phyloP scores from a whole-genome alignment of 2,329 filamentous ascomycete species.

The Zymoseptoria brevis region DNA sequence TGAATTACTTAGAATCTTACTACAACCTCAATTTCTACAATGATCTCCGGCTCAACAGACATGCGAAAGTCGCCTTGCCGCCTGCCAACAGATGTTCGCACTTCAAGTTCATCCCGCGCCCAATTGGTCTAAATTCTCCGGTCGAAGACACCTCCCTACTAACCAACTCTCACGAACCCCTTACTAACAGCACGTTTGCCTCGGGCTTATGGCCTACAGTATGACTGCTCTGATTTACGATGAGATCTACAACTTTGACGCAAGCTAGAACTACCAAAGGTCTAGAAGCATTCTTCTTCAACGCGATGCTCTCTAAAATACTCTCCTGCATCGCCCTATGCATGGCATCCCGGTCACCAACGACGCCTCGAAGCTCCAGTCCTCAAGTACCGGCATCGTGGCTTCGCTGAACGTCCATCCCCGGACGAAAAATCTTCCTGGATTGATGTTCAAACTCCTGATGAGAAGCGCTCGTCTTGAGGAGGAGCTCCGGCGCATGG shows the following conservation, averaged over 20 bases:
- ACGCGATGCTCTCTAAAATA: neutral
- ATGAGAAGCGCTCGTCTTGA: neutral
- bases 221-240: neutral
- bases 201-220: neutral
- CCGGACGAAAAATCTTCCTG: neutral
- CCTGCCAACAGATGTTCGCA: neutral
- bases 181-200: neutral
- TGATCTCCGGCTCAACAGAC: neutral
- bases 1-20: neutral
- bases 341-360: neutral
- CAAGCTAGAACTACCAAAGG: neutral
- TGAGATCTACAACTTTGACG: neutral
- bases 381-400: neutral
- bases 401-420: neutral
- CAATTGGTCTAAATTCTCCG: neutral
- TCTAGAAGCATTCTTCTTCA: neutral
- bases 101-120: neutral
- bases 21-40: no score
- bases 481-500: neutral
- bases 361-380: neutral
- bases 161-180: neutral
- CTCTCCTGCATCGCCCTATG: neutral
- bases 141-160: neutral
- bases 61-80: neutral
- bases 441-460: neutral